These are phyloP conservation scores for Emmonsia crescens DNA, from an alignment of 2,329 filamentous ascomycete genomes.

Conservation along the genomic window DNA sequence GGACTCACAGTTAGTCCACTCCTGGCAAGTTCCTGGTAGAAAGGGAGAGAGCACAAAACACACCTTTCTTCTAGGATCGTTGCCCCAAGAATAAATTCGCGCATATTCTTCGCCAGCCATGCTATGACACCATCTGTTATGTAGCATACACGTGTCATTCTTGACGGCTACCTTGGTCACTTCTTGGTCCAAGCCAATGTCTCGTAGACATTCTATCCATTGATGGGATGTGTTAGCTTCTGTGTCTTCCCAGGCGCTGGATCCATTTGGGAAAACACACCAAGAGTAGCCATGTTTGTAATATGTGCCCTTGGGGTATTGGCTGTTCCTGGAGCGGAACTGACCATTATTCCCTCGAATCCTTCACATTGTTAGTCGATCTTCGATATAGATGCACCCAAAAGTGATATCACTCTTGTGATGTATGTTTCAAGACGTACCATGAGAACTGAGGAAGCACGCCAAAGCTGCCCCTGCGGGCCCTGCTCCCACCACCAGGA, in stretches of 20 bases:
- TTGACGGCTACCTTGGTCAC: constrained; percentile 28
- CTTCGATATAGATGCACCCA: background rate
- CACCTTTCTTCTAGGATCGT: constrained; percentile 37
- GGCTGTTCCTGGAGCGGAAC: constrained; percentile 40
- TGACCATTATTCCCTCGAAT: constrained; percentile 45
- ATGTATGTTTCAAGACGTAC: constrained; percentile 18
- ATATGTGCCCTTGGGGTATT: constrained; percentile 51
- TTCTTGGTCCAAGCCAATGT: constrained; percentile 39
- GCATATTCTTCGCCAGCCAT: constrained; percentile 45
- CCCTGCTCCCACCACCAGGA: constrained; percentile 42
- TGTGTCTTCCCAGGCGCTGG: background rate
- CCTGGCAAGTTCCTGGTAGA: background rate
- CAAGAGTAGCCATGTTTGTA: constrained; percentile 47
- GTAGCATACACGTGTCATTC: constrained; percentile 34
- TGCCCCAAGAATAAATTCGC: constrained; percentile 42
- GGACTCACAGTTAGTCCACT: background rate
- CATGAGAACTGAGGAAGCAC: constrained; percentile 42
- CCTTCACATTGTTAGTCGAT: constrained; percentile 20
- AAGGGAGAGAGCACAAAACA: background rate
- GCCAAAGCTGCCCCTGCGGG: constrained; percentile 46
- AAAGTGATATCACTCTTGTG: background rate
- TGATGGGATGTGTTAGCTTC: background rate
- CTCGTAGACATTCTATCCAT: constrained; percentile 40
- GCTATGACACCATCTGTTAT: constrained; percentile 43
- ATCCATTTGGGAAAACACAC: constrained; percentile 10